Conservation (phyloP, 73 alveolate genomes). For the Breviolum minutum region DNA sequence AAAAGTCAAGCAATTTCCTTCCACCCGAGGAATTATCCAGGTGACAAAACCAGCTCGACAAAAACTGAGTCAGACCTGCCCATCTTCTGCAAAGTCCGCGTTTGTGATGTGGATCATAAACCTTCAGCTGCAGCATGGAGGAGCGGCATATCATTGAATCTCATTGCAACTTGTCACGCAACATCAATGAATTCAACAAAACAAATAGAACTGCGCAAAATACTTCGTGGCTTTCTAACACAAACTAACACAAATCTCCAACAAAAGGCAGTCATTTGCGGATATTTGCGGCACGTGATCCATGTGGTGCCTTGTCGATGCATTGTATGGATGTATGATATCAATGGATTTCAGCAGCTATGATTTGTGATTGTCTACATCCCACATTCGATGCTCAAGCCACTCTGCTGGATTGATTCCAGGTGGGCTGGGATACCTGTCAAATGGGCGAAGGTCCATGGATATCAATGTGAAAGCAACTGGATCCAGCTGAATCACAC, state of each 20-base stretch:
- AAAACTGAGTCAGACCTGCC: constrained; percentile 38
- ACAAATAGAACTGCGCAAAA: not conserved
- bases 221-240: not conserved
- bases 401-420: constrained; percentile 87
- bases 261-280: no score
- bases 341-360: not conserved
- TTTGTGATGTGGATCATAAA: constrained; percentile 91
- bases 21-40: no score
- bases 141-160: no score
- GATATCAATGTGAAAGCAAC: no score
- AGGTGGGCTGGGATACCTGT: constrained; percentile 83
- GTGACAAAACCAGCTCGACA: not conserved
- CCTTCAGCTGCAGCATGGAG: not conserved
- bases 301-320: no score
- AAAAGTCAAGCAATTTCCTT: no score
- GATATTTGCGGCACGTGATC: no score
- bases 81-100: constrained; percentile 81
- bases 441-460: not conserved
- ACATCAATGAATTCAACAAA: not conserved
- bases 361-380: not conserved
- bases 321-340: no score
- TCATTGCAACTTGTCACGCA: no score
- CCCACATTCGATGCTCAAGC: not conserved
- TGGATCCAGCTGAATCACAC: no score
- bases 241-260: not conserved